Base-by-base conservation (phyloP, 129 eudicot genomes). In the Ambrosia trifida region DNA sequence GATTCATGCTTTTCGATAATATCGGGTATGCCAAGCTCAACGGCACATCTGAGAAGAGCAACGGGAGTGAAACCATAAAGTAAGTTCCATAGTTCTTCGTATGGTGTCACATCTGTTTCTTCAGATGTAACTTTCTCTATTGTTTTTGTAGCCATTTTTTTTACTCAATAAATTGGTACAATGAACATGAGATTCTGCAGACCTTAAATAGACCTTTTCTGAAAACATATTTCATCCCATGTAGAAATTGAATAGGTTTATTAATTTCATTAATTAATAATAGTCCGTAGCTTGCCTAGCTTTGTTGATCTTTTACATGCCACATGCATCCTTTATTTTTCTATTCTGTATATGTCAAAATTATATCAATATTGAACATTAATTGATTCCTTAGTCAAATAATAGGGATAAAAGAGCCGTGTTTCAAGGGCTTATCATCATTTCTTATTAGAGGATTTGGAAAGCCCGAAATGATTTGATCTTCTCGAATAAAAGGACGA, bases 11-110 rank as follows among this genome's bases (percentile, higher is more conserved):
- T 60, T 60, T 60, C 66, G 9, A 60, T 43, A 14, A 60, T 31
- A 31, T 60, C 66, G 5, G 66, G 66, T 32, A 60, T 60, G 3
- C 20, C 20, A 11, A 60, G 66, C 11, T 60, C 66, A 32, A 60
- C 33, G 66, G 45, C 66, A 60, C 66, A 60, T 44, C 33, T 60
- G 18, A 60, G 11, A 5, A 32, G 18, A 14, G 66, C 66, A 32
- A 60, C 33, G 4, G 4, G 66, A 60, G 20, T 31, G 66, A 4
- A 60, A 4, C 66, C 66, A 31, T 31, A 20, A 60, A 60, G 14
- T 31, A 31, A 60, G 18, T 60, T 60, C 66, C 66, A 60, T 13
- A 60, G 32, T 60, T 60, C 43, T 60, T 60, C 43, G 12, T 60
- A 24, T 0, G 66, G 43, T 60, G 43, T 9, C 66, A 31, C 12